Base-by-base conservation (phyloP, 1,139 yeast genomes). In the Candida tetrigidarum region DNA sequence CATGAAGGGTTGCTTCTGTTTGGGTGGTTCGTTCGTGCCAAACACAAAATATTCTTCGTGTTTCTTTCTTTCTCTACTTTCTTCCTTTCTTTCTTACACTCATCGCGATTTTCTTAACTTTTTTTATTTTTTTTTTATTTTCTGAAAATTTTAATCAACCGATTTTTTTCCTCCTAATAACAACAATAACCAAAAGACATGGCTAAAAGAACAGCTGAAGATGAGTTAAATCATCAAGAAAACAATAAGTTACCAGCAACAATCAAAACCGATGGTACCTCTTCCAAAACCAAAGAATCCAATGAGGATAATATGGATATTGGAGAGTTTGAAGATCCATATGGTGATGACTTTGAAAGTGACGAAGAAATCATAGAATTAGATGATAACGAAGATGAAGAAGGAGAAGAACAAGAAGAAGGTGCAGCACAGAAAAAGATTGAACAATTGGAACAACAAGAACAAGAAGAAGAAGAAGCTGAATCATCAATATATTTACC, bases 261-360 rank as follows among this genome's bases (percentile, higher is more conserved):
- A 5, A 65, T 74, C 7, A 73, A 66, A 51, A 54, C 64, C 4
- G 51, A 54, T 3, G 62, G 58, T 12, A 77, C 80, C 33, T 57
- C 57, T 5, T 49, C 59, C 12, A 52, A 53, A 12, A 54, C 51
- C 23, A 66, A 57, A 14, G 57, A 53, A 30, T 66, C 58, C 9
- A 85, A 62, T 22, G 67, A 57, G 20, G 58, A 60, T 14, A 71
- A 82, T 46, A 74, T 72, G 37, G 90, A 85, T 22, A 83, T 88
- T 84, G 97, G 96, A 28, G 96, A 87, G 59, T 87, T 89, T 64
- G 97, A 91, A 66, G 97, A 89, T 64, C 91, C 96, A 28, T 90
- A 89, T 57, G 96, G 96, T 44, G 99, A 92, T 64, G 97, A 93
- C 52, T 89, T 84, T 57, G 98, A 91, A 62, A 85, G 95, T 66